Evolutionary conservation across 192 early-diverging fungal genomes (phyloP).

Genomic region (Umbelopsis sp.): DNA sequence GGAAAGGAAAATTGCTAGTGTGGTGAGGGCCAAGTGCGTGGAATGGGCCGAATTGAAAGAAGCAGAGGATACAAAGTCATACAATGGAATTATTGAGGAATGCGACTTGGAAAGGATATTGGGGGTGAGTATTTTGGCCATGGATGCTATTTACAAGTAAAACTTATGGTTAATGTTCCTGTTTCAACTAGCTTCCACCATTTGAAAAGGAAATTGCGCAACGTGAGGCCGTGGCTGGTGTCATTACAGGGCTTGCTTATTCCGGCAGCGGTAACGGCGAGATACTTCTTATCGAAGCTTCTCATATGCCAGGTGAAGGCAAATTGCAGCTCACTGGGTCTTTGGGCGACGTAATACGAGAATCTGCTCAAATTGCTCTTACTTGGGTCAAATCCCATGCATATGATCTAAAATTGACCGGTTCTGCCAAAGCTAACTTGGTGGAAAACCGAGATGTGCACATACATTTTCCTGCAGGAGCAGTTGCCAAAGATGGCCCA

Average conservation of each 20-base stretch:
- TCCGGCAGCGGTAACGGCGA: constrained; percentile 72
- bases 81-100: constrained; percentile 48
- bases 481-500: constrained; percentile 84
- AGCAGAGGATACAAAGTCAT: constrained; percentile 27
- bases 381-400: constrained; percentile 79
- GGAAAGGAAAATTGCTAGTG: constrained; percentile 70
- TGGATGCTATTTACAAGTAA: neutral
- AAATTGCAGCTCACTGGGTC: constrained; percentile 70
- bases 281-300: constrained; percentile 81
- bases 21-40: constrained; percentile 72
- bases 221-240: constrained; percentile 64
- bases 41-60: constrained; percentile 66
- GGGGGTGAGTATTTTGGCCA: constrained; percentile 50
- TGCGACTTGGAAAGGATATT: constrained; percentile 64
- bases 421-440: constrained; percentile 41
- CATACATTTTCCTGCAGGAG: constrained; percentile 85
- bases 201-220: constrained; percentile 76
- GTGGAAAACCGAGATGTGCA: constrained; percentile 76
- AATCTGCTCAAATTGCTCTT: constrained; percentile 77
- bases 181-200: constrained; percentile 43
- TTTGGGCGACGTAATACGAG: constrained; percentile 86
- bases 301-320: constrained; percentile 74
- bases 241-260: constrained; percentile 87
- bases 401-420: constrained; percentile 55
- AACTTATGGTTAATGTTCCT: neutral